phyloP scores from a whole-genome alignment of 1,284 basidiomycete species.

The Sphagnurus paluster region DNA sequence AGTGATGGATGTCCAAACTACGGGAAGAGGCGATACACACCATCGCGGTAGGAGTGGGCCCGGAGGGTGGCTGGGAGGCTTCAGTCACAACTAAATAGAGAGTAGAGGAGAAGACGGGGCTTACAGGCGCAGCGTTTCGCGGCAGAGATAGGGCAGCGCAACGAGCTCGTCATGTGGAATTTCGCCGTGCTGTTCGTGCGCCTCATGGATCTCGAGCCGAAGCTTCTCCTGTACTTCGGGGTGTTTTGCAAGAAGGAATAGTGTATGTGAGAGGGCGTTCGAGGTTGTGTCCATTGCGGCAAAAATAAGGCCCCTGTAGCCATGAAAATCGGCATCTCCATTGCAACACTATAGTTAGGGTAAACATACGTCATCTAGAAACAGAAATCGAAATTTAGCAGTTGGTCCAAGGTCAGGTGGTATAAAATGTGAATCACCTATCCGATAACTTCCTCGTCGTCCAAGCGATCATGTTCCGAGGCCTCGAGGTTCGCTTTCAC shows the following conservation, averaged over 20 bases:
- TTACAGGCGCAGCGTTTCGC: constrained; percentile 34
- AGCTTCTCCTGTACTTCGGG: constrained; percentile 29
- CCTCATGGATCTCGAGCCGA: constrained; percentile 25
- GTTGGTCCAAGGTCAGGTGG: too few species aligned
- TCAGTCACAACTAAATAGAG: too few species aligned
- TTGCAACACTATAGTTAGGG: too few species aligned
- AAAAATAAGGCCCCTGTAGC: constrained; percentile 17
- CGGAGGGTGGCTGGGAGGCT: constrained; percentile 29
- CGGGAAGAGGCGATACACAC: too few species aligned
- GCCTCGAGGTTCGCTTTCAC: constrained; percentile 34
- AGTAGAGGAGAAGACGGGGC: too few species aligned
- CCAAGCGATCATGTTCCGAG: constrained; percentile 27
- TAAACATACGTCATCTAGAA: constrained; percentile 3
- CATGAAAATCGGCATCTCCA: neutral
- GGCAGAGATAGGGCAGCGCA: constrained; percentile 38
- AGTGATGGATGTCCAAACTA: too few species aligned
- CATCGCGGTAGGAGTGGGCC: too few species aligned
- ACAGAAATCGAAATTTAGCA: neutral
- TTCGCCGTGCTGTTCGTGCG: constrained; percentile 20
- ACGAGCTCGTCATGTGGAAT: constrained; percentile 34
- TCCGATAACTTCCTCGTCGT: constrained; percentile 30
- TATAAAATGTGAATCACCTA: constrained; percentile 12
- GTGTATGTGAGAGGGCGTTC: constrained; percentile 24
- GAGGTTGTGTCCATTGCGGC: constrained; percentile 33
- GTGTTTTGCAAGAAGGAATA: constrained; percentile 25